phyloP scores from a whole-genome alignment of 306 rosid species.

The Cicer chorassanicum region DNA sequence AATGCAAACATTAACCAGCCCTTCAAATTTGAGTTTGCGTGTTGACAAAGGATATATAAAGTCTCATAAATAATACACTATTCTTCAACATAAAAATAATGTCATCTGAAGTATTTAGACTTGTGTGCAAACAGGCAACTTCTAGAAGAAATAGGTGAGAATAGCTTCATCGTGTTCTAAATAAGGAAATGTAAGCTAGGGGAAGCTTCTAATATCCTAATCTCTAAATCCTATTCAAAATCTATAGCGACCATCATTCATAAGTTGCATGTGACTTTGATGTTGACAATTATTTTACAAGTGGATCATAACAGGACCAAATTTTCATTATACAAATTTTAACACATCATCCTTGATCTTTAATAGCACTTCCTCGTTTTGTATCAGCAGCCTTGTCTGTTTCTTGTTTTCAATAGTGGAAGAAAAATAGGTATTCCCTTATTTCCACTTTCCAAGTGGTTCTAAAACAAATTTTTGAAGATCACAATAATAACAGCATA shows the following conservation, averaged over 20 bases:
- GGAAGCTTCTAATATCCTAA: not conserved
- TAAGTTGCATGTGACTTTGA: not conserved
- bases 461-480: not conserved
- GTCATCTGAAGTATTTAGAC: not conserved
- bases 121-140: not conserved
- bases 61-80: not conserved
- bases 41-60: not conserved
- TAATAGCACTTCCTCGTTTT: not conserved
- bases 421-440: too few relatives aligned
- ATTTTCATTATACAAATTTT: not conserved
- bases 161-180: not conserved
- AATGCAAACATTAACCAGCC: not conserved
- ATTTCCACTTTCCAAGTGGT: too few relatives aligned
- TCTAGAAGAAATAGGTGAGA: not conserved
- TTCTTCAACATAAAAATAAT: not conserved
- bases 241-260: slow-evolving; percentile 1
- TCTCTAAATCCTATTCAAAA: not conserved
- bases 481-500: not conserved
- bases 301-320: not conserved
- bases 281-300: not conserved
- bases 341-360: not conserved
- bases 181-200: not conserved
- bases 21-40: not conserved
- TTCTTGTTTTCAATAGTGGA: not conserved
- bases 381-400: not conserved